These are phyloP conservation scores for Leccinum pellstonianum DNA, from an alignment of 768 basidiomycete species.

Conservation along the genomic window DNA sequence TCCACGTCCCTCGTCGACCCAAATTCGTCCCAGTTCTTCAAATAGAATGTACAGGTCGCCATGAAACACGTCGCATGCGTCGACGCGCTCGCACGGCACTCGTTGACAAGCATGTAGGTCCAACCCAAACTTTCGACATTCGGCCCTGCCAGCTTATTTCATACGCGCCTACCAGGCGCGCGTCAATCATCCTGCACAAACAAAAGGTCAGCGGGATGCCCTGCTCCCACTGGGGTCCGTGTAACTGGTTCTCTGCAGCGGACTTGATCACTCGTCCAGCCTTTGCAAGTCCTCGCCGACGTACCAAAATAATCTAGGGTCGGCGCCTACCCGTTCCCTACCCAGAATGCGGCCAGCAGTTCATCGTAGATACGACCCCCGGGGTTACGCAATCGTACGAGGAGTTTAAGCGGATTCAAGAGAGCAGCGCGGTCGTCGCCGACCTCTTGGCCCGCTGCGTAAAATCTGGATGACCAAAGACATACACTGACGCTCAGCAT, in stretches of 20 bases:
- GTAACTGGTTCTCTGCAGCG: constrained; percentile 22
- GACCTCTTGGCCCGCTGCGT: constrained; percentile 40
- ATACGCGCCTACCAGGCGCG: constrained; percentile 44
- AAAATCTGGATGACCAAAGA: constrained; percentile 43
- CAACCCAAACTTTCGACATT: no score
- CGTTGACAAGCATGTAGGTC: constrained; percentile 39
- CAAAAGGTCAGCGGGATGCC: constrained; percentile 42
- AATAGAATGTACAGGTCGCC: constrained; percentile 50
- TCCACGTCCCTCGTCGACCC: constrained; percentile 39
- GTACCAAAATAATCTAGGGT: constrained; percentile 34
- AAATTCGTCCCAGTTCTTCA: constrained; percentile 62
- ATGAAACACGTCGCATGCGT: constrained; percentile 51
- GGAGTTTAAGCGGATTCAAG: constrained; percentile 41
- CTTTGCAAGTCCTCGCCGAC: no score
- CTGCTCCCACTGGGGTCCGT: neutral
- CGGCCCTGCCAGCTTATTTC: no score
- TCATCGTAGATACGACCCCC: constrained; percentile 42
- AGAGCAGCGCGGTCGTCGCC: constrained; percentile 30
- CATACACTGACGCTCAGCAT: neutral
- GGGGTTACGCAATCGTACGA: constrained; percentile 50
- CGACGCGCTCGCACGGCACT: constrained; percentile 42
- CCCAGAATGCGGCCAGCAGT: constrained; percentile 42
- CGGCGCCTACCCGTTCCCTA: constrained; percentile 58
- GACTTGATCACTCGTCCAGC: constrained; percentile 19
- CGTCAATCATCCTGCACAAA: constrained; percentile 48